Evolutionary conservation across 2,329 filamentous ascomycete genomes (phyloP).

Genomic region (Leptosphaerulina australis): DNA sequence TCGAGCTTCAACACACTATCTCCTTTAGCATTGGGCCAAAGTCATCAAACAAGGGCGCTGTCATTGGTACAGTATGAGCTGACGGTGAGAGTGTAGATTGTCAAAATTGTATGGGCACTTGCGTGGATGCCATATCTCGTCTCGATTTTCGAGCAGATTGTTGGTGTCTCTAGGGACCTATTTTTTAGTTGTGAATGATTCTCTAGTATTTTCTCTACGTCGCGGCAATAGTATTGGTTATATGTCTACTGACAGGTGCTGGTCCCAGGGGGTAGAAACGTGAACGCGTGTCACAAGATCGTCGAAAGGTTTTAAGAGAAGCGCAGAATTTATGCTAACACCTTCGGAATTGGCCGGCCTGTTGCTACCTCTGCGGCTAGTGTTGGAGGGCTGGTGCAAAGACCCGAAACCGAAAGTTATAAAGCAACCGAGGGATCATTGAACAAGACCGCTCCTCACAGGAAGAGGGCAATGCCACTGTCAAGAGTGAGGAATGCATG

Average conservation of each 20-base stretch:
- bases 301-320: constrained; percentile 33
- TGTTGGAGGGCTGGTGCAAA: constrained; percentile 12
- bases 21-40: constrained; percentile 10
- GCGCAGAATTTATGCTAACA: constrained; percentile 32
- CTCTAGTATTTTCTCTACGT: too few species aligned
- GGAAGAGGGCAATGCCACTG: constrained; percentile 17
- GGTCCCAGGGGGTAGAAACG: constrained; percentile 29
- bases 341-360: constrained; percentile 22
- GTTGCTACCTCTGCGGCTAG: constrained; percentile 6
- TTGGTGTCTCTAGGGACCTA: constrained; percentile 26
- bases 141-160: constrained; percentile 24
- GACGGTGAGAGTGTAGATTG: constrained; percentile 28
- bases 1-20: too few species aligned
- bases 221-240: not conserved
- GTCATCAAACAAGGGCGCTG: constrained; percentile 16
- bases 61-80: constrained; percentile 27
- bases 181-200: too few species aligned
- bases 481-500: constrained; percentile 15
- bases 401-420: constrained; percentile 12
- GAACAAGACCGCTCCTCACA: constrained; percentile 24
- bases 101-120: not conserved
- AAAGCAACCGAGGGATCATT: constrained; percentile 13
- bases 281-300: constrained; percentile 36
- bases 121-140: constrained; percentile 31
- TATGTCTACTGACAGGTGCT: constrained; percentile 24